Conservation (phyloP, 2,329 filamentous ascomycete genomes). For the Aspergillus udagawae region DNA sequence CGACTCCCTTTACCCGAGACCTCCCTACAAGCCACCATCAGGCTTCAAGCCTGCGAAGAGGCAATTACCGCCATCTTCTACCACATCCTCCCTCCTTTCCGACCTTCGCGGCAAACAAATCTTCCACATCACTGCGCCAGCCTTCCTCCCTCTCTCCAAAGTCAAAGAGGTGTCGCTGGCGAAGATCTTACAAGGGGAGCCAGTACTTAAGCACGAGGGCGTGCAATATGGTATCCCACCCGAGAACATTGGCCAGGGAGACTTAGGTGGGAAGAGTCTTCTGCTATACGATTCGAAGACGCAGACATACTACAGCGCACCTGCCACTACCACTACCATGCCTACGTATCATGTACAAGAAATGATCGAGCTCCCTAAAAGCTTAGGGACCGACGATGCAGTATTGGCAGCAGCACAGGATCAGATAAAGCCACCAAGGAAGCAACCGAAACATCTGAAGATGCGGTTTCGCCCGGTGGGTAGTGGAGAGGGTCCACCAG, state of each 20-base stretch:
- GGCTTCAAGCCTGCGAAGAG: slow-evolving; percentile 40
- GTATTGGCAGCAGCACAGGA: slow-evolving; percentile 22
- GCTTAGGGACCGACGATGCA: slow-evolving; percentile 19
- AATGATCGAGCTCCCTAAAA: slow-evolving; percentile 29
- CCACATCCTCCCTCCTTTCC: slow-evolving; percentile 32
- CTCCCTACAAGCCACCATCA: slow-evolving; percentile 40
- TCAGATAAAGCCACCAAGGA: slow-evolving; percentile 32
- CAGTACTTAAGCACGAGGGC: slow-evolving; percentile 41
- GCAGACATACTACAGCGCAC: slow-evolving; percentile 29
- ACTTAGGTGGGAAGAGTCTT: slow-evolving; percentile 27
- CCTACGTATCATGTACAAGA: slow-evolving; percentile 36
- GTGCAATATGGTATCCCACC: slow-evolving; percentile 39
- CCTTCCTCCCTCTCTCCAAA: slow-evolving; percentile 40
- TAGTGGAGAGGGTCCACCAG: slow-evolving; percentile 26
- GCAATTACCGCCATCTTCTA: slow-evolving; percentile 28
- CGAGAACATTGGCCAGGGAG: slow-evolving; percentile 27
- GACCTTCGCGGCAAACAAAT: slow-evolving; percentile 44
- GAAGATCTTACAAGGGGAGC: slow-evolving; percentile 37
- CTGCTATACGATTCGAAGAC: slow-evolving; percentile 35
- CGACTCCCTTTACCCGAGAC: slow-evolving; percentile 23
- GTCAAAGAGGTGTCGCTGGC: slow-evolving; percentile 44
- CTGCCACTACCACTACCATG: slow-evolving; percentile 21
- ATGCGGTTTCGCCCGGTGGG: slow-evolving; percentile 45
- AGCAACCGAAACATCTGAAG: slow-evolving; percentile 41
- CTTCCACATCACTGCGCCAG: slow-evolving; percentile 46